Base-by-base conservation (phyloP, 768 basidiomycete genomes). In the Scleroderma citrinum region DNA sequence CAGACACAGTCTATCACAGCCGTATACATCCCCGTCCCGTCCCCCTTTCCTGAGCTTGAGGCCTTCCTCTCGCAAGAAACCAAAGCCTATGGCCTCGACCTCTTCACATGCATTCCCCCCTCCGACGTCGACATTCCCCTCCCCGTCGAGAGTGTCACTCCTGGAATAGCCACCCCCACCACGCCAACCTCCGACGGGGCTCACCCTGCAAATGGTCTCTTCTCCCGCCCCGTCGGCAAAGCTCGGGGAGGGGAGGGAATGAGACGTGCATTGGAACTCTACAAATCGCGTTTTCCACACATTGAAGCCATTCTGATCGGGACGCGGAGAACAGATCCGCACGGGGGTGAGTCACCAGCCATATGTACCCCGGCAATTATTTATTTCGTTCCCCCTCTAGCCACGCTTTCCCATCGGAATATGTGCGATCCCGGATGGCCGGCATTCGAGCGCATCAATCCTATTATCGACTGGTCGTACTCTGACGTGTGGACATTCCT, bases 391-490 rank as follows among this genome's bases (percentile, higher is more conserved):
- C 43, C n/a, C 13, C 36, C 13, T 48, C 42, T 47, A 94, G 92
- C 81, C 3, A 79, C 67, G n/a, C 75, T 96, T 49, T 76, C 80
- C 0, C 78, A 82, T 58, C 76, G 78, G 47, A 85, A 83, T 54
- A 85, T 80, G 65, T 96, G 93, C 5, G 96, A 99, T 66, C 70
- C 80, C 0, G 85, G 77, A 47, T 99, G 96, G 96, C 95, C 96
- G 7, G 58, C 63, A 5, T 92, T 92, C 57, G 85, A 92, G 62
- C 82, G 96, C 17, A 80, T 98, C 17, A 94, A 98, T 62, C 96
- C 96, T 0, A 87, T 99, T 58, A 88, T 99, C 49, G 85, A 97
- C 62, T 99, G 96, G 96, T 75, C 82, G 1, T 99, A 99, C 67
- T 63, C 69, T 10, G 82, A 94, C 54, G 81, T 99, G 5, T 99